phyloP scores from a whole-genome alignment of 1,284 basidiomycete species.

The Porogramme epimiltina region DNA sequence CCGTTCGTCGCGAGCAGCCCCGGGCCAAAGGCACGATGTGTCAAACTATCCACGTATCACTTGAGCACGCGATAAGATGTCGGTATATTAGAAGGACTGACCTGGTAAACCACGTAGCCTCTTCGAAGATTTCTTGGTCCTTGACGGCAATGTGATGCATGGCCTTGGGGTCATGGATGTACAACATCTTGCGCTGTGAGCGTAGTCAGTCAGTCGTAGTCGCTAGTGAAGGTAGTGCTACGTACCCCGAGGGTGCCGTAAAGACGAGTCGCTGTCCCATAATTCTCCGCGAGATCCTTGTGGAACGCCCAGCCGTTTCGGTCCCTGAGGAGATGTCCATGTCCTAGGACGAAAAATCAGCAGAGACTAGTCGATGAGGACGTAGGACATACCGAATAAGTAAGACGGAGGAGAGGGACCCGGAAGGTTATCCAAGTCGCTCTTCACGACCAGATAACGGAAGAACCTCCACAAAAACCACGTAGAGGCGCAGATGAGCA shows the following conservation, averaged over 20 bases:
- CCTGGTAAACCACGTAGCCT: conserved; percentile 17
- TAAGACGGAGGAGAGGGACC: conserved; percentile 13
- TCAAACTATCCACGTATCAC: not conserved
- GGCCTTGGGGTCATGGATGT: conserved; percentile 30
- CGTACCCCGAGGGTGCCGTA: conserved; percentile 16
- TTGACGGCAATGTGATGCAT: conserved; percentile 33
- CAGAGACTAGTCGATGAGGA: not conserved
- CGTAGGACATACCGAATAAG: conserved; percentile 6
- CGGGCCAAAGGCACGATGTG: conserved; percentile 2
- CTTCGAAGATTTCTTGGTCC: conserved; percentile 34
- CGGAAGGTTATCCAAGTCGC: conserved; percentile 13
- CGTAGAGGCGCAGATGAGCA: conserved; percentile 3
- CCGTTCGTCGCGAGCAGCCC: conserved; percentile 13
- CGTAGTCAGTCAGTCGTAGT: not conserved
- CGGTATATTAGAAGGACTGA: not conserved
- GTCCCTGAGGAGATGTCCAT: conserved; percentile 15
- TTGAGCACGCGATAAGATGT: not conserved
- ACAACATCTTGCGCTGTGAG: conserved; percentile 23
- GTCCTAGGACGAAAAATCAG: not conserved
- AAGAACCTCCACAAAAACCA: conserved; percentile 13
- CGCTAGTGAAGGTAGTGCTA: not conserved
- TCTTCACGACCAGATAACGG: conserved; percentile 7
- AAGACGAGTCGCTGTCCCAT: conserved; percentile 22
- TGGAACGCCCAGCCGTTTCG: conserved; percentile 21
- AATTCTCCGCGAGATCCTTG: conserved; percentile 16